A percentile compares a stretch with the other conserved stretches of the same genome.
Conservation (phyloP, 2,329 filamentous ascomycete species). For the Aureobasidium uvarum region DNA sequence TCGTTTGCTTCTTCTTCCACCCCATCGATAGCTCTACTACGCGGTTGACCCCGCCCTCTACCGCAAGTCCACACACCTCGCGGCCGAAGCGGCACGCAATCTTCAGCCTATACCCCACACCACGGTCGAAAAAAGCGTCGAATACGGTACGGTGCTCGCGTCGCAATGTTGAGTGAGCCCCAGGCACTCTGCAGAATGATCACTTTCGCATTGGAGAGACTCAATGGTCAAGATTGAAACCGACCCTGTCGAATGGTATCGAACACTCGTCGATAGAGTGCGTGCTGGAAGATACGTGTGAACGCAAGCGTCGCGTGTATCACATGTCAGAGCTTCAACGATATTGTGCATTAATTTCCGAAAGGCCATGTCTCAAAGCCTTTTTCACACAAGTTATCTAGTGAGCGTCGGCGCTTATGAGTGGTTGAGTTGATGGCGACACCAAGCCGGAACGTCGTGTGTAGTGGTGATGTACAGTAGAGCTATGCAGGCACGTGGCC, state of each 20-base stretch:
- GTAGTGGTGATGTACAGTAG: too few relatives aligned
- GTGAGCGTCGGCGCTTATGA: neutral
- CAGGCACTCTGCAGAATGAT: neutral
- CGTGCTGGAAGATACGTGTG: neutral
- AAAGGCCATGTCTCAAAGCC: neutral
- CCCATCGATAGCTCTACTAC: conserved; percentile 1
- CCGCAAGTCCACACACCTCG: neutral
- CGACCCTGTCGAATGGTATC: neutral
- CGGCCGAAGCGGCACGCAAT: conserved; percentile 17
- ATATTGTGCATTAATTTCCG: neutral
- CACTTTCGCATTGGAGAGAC: neutral
- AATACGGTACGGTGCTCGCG: neutral
- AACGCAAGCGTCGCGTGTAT: neutral
- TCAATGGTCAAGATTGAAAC: neutral
- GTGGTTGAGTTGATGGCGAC: neutral
- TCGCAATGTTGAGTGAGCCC: neutral
- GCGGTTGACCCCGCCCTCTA: conserved; percentile 16
- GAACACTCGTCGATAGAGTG: too few relatives aligned
- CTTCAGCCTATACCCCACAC: conserved; percentile 10
- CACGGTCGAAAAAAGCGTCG: neutral
- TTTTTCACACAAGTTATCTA: too few relatives aligned
- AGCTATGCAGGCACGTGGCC: neutral
- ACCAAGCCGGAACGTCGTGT: neutral
- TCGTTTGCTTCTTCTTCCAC: neutral
- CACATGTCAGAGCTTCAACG: conserved; percentile 6